Base-by-base conservation (phyloP, 2,329 filamentous ascomycete genomes). In the Monilinia vaccinii-corymbosi region DNA sequence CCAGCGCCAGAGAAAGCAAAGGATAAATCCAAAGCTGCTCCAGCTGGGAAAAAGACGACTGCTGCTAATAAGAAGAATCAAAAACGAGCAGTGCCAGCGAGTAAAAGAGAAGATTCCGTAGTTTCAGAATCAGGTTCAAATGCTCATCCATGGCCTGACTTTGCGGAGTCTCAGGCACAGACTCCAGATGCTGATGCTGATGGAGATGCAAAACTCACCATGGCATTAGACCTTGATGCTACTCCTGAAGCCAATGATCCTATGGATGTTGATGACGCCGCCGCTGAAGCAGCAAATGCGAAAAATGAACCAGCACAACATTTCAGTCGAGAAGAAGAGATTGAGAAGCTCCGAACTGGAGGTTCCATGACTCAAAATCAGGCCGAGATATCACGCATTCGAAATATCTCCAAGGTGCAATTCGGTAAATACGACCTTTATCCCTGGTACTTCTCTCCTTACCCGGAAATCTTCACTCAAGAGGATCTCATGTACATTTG, bases 351-450 rank as follows among this genome's bases (percentile, higher is more conserved):
- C 11, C 86, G 94, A 45, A 96, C 91, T 4, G 89, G 90, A 28
- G 95, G 94, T 36, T 97, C 91, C 63, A 97, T 99, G 94, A 99
- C 95, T 13, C 95, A 99, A 72, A 97, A 97, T 66, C 94, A 96
- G 60, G 91, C 93, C 14, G 95, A 99, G 71, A 91, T 99, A 63
- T 93, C 93, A 28, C 88, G 95, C 57, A 96, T 99, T 59, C 87
- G 94, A 70, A 99, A 99, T 71, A 85, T 99, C 66, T 90, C 89
- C 58, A 92, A 88, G 66, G 87, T 99, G 4, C 93, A 97, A 72
- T 97, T 99, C 79, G 95, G 94, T 48, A 85, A 87, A 67, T 88
- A 86, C 71, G 91, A 97, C 69, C 83, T 99, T 47, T 95, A 96
- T 72, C 94, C 94, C 0, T 99, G 94, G 94, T 99, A 99, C 74